Evolutionary conservation across 2,329 filamentous ascomycete genomes (phyloP).

Genomic region (Colletotrichum endophyticum): DNA sequence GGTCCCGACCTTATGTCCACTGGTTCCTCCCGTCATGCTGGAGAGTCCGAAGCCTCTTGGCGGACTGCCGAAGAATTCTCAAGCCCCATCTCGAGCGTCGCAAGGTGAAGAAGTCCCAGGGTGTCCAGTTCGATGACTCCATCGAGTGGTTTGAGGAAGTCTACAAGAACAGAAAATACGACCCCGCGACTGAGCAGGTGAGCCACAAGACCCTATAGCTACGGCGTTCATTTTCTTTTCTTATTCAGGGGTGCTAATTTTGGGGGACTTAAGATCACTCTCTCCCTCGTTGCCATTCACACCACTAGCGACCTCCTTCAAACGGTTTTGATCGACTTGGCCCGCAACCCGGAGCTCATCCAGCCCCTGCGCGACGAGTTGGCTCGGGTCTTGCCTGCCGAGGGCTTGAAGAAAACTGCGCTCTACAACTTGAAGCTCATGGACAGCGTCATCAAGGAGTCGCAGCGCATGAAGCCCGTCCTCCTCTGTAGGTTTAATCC

Average conservation of each 20-base stretch:
- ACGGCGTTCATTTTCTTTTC: no score
- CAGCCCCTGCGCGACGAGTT: conserved; percentile 26
- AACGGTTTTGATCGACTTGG: conserved; percentile 25
- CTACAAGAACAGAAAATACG: background rate
- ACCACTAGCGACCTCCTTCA: conserved; percentile 25
- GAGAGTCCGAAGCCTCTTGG: background rate
- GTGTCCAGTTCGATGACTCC: conserved; percentile 15
- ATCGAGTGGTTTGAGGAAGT: conserved; percentile 25
- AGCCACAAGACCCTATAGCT: background rate
- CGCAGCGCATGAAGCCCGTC: conserved; percentile 27
- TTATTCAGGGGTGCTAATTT: no score
- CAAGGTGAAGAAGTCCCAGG: background rate
- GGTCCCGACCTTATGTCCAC: conserved; percentile 16
- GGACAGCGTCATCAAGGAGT: conserved; percentile 30
- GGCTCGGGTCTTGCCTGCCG: conserved; percentile 17
- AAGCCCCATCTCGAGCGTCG: conserved; percentile 21
- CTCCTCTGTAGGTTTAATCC: conserved; percentile 10
- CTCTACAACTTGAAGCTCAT: conserved; percentile 27
- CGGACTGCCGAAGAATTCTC: background rate
- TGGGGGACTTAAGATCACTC: background rate
- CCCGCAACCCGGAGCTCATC: conserved; percentile 23
- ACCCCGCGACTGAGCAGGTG: conserved; percentile 14
- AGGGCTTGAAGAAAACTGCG: conserved; percentile 24
- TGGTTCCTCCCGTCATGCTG: conserved; percentile 24
- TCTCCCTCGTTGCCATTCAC: conserved; percentile 27